These are phyloP conservation scores for Aureobasidium musti DNA, from an alignment of 2,329 filamentous ascomycete genomes.

Conservation along the genomic window DNA sequence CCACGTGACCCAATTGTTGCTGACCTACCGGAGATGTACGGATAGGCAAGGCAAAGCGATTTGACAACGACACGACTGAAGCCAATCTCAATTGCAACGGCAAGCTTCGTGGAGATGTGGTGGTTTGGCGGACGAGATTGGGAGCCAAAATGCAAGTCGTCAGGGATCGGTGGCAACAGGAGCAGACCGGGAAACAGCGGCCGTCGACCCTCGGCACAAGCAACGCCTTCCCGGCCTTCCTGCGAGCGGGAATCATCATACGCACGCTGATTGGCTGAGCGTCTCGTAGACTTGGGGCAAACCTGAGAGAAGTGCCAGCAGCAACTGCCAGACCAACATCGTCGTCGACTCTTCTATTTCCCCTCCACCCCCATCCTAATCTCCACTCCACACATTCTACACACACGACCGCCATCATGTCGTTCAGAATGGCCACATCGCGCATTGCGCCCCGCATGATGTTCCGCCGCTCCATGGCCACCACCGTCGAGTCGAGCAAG, in stretches of 20 bases:
- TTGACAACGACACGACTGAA: slow-evolving; percentile 10
- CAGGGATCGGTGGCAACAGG: slow-evolving; percentile 27
- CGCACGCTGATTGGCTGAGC: slow-evolving; percentile 21
- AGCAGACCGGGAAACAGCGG: slow-evolving; percentile 8
- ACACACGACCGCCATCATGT: slow-evolving; percentile 36
- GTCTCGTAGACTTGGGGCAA: slow-evolving; percentile 8
- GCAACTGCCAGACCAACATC: slow-evolving; percentile 5
- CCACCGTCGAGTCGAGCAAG: slow-evolving; percentile 41
- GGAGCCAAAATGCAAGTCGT: background rate
- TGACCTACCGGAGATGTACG: no score
- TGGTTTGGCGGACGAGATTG: slow-evolving; percentile 3
- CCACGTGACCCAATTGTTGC: background rate
- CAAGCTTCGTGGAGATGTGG: background rate
- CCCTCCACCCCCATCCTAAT: slow-evolving; percentile 30
- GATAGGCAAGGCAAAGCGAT: background rate
- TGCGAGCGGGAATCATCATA: slow-evolving; percentile 10
- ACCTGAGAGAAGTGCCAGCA: slow-evolving; percentile 7
- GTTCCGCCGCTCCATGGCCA: slow-evolving; percentile 43
- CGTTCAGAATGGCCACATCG: slow-evolving; percentile 41
- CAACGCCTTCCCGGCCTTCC: slow-evolving; percentile 5
- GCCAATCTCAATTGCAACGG: slow-evolving; percentile 2
- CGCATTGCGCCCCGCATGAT: slow-evolving; percentile 38
- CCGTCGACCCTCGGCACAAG: slow-evolving; percentile 18
- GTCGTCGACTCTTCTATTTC: slow-evolving; percentile 21
- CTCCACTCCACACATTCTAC: slow-evolving; percentile 31